Conservation (phyloP, 2,329 filamentous ascomycete genomes). For the Penicillium griseofulvum region DNA sequence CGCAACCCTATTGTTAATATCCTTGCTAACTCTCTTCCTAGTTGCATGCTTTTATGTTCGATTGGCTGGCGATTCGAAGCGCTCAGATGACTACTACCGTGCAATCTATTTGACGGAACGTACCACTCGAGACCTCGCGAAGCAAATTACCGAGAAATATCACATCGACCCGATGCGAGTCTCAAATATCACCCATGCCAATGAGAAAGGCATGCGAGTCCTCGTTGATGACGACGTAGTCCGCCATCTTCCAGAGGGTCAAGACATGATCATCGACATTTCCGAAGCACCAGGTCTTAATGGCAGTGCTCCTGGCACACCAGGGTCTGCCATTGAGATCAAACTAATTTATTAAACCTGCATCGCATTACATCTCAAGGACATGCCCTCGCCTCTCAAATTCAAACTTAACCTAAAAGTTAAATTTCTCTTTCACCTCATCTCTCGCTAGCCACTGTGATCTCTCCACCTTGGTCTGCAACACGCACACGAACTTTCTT, state of each 20-base stretch:
- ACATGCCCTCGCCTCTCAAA: neutral
- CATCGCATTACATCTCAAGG: conserved; percentile 9
- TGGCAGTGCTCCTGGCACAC: conserved; percentile 3
- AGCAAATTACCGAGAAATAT: conserved; percentile 74
- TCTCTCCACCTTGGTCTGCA: conserved; percentile 8
- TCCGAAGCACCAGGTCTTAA: conserved; percentile 51
- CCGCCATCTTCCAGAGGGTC: conserved; percentile 77
- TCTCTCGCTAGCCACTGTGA: neutral
- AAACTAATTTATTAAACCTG: conserved; percentile 53
- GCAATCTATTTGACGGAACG: conserved; percentile 82
- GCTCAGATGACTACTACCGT: conserved; percentile 65
- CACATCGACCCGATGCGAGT: conserved; percentile 71
- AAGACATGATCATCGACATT: conserved; percentile 77
- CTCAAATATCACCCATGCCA: conserved; percentile 67
- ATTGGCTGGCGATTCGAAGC: conserved; percentile 53
- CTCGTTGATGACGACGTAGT: conserved; percentile 90
- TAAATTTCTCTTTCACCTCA: neutral
- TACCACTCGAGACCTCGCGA: conserved; percentile 70
- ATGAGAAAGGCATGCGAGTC: conserved; percentile 73
- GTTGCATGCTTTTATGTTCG: conserved; percentile 87
- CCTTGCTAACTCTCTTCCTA: conserved; percentile 39
- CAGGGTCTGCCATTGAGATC: conserved; percentile 45
- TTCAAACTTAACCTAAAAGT: neutral
- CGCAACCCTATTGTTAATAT: neutral
- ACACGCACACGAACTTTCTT: conserved; percentile 1